Evolutionary conservation across 176 grass and related monocot species (phyloP), one percentile per base, ranked within the genome.

Genomic region (Ensete ventricosum): DNA sequence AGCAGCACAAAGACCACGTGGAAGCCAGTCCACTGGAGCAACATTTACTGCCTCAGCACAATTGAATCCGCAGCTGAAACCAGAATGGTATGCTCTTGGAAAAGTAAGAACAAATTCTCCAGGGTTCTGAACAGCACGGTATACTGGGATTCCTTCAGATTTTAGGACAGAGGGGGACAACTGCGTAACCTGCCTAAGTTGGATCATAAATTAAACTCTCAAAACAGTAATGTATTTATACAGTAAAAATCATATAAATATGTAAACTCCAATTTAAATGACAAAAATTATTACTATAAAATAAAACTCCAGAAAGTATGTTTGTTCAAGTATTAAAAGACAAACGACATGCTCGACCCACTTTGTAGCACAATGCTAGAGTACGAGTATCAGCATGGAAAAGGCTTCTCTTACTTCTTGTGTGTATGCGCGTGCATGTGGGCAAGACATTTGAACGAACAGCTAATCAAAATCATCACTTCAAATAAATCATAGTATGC

Each of bases 51-150:
- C 95, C 78, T 98, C 95, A 0, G 95, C 95, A 82, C 95, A 98
- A 76, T 98, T 98, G 88, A 98, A 98, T 25, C 95, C 95, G 70
- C 86, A 98, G 68, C 93, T 98, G 84, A 98, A 98, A 13, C 95
- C 95, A 77, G 84, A 77, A 78, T 98, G 95, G 82, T 98, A 98
- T 65, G 95, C 95, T 51, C 90, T 74, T 0, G 95, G 95, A 69
- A 98, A 88, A 59, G 95, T 98, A 62, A 98, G 86, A 79, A 98
- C 75, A 52, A 98, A 98, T 59, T 98, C 85, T 8, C 95, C 88
- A 17, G 90, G 43, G 58, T 83, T 91, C 80, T 98, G 95, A 75
- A 91, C 82, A 76, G 55, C 84, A 66, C 90, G 88, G 73, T 91
- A 98, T 64, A 98, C 88, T 77, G 82, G 80, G 65, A 98, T 79